Conservation (phyloP, 257 asterid genomes). For the Cruciata laevipes region DNA sequence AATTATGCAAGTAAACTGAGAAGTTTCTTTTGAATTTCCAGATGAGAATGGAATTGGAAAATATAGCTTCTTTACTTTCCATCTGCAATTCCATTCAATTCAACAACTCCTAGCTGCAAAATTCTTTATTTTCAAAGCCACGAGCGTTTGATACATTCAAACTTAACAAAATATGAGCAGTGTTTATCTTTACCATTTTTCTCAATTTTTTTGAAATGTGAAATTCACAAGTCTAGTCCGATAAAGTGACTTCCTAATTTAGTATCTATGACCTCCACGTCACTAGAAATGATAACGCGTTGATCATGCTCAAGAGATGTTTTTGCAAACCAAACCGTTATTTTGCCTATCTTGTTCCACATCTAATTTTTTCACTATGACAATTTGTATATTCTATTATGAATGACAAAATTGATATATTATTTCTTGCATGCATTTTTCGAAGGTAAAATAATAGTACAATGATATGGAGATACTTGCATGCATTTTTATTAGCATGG, state of each 20-base stretch:
- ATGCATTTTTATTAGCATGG: too few relatives aligned
- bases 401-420: too few relatives aligned
- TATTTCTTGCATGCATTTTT: too few relatives aligned
- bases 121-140: conserved; percentile 20
- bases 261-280: too few relatives aligned
- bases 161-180: conserved; percentile 17
- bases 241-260: background rate
- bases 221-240: background rate
- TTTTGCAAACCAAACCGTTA: too few relatives aligned
- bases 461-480: too few relatives aligned
- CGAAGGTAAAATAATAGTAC: too few relatives aligned
- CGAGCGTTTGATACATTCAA: conserved; percentile 51
- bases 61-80: conserved; percentile 13
- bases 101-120: background rate
- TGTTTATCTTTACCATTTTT: background rate
- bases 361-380: too few relatives aligned
- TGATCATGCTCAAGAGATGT: too few relatives aligned
- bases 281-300: too few relatives aligned
- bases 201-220: background rate
- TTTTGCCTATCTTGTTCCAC: too few relatives aligned
- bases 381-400: too few relatives aligned
- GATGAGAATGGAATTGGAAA: conserved; percentile 29
- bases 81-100: conserved; percentile 3
- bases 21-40: conserved; percentile 24
- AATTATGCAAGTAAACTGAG: conserved; percentile 18